Conservation (phyloP, 2,329 filamentous ascomycete species). For the Aspergillus sp. region DNA sequence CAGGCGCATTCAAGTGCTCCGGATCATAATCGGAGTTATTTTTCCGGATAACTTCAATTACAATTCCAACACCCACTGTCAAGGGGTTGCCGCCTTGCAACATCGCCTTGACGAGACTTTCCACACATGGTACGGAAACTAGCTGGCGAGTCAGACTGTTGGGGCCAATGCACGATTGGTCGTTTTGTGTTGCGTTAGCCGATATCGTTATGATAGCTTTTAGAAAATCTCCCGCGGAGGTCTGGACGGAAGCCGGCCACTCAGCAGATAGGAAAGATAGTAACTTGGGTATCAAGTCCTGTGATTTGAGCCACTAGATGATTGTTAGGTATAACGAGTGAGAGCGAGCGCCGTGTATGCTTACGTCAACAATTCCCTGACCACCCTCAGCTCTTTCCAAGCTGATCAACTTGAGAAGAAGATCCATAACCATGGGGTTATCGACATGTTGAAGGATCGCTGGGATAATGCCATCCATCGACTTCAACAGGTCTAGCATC, state of each 20-base stretch:
- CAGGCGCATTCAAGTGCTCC: constrained; percentile 79
- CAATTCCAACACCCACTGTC: constrained; percentile 93
- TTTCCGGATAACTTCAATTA: constrained; percentile 98
- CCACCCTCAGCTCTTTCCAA: constrained; percentile 89
- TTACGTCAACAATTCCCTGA: constrained; percentile 88
- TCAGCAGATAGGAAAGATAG: constrained; percentile 84
- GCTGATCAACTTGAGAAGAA: constrained; percentile 94
- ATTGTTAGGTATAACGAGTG: background rate
- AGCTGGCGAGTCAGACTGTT: constrained; percentile 95
- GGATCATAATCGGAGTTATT: constrained; percentile 99
- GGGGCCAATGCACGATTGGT: constrained; percentile 97
- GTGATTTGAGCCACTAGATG: constrained; percentile 80
- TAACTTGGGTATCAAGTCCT: constrained; percentile 81
- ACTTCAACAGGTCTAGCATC: constrained; percentile 89
- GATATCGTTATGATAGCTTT: constrained; percentile 99
- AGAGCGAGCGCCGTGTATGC: constrained; percentile 28
- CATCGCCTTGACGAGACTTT: constrained; percentile 88
- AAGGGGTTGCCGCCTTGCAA: constrained; percentile 88
- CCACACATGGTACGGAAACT: constrained; percentile 80
- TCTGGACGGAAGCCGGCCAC: constrained; percentile 86
- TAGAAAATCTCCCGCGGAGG: constrained; percentile 93
- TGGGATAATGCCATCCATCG: constrained; percentile 75
- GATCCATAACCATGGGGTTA: constrained; percentile 97
- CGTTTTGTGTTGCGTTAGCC: constrained; percentile 95
- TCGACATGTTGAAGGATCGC: constrained; percentile 92